Base-by-base conservation (phyloP, 2,329 filamentous ascomycete genomes). In the Pestalotiopsis sp. region DNA sequence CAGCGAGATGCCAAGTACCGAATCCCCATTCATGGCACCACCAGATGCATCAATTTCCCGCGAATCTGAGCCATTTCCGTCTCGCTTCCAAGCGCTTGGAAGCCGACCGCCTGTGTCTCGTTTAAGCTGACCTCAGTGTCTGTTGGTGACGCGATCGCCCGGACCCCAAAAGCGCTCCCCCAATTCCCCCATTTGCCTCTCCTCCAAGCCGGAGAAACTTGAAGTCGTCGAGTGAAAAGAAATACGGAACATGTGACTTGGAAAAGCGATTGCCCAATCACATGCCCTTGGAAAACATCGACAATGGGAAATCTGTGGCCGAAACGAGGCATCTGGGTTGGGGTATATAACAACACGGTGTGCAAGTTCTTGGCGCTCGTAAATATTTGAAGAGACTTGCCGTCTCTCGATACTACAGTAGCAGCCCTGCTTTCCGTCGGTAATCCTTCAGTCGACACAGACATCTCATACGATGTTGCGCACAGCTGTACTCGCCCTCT, bases 131-230 rank as follows among this genome's bases (percentile, higher is more conserved):
- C 11, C 11, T 10, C 38, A 13, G 58, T 11, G 14, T 63, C 20
- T 4, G 9, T 63, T 6, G n/a, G 22, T 63, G 60, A 52, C 60
- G 60, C 48, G 60, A 35, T 40, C 14, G 22, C 14, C 17, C n/a
- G 22, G 39, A 9, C 39, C 26, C 22, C 20, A 55, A 20, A 1
- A 14, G 11, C 11, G 11, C 30, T 20, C 11, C 48, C 44, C 39
- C 62, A 48, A 20, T 56, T 57, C 48, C 20, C 39, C 60, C 13
- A 38, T 14, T 44, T 38, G 22, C 20, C 60, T 61, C 59, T 11
- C 24, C 39, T 13, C 60, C 62, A 65, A 65, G 62, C 62, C 62
- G 62, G 62, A 65, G 62, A 65, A 65, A 65, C 48, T 65, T 14
- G 38, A 26, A 13, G 22, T 9, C 35, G 13, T 30, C 17, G n/a